Percentiles rank a stretch among this genome's conserved stretches.
phyloP scores from a whole-genome alignment of 179 eudicot species.

The Vitellaria paradoxa region DNA sequence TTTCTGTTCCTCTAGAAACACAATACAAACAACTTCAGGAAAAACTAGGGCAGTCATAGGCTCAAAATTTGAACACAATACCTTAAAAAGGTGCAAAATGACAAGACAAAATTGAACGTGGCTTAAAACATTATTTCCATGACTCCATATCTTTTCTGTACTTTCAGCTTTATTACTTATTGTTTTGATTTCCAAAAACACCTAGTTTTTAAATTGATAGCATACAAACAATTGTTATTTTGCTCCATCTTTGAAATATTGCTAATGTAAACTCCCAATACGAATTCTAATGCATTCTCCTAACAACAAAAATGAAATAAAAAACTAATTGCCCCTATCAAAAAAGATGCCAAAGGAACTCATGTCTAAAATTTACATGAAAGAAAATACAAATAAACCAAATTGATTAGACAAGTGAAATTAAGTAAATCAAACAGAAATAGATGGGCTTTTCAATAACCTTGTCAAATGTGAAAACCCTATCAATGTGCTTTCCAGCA shows the following conservation, averaged over 20 bases:
- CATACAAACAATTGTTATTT: too few species aligned
- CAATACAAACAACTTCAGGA: neutral
- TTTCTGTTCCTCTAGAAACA: neutral
- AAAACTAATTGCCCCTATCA: neutral
- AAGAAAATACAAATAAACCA: too few species aligned
- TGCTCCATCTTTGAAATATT: neutral
- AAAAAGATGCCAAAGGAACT: neutral
- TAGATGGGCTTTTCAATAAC: slow-evolving; percentile 17
- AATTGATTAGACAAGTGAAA: neutral
- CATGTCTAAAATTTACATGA: too few species aligned
- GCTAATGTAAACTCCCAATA: neutral
- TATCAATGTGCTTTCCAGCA: slow-evolving; percentile 85
- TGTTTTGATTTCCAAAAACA: neutral
- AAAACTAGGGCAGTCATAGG: neutral
- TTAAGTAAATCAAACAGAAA: neutral
- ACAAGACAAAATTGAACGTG: neutral
- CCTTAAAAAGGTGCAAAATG: neutral
- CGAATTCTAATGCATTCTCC: neutral
- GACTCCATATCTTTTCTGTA: neutral
- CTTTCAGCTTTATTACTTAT: neutral
- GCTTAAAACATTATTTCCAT: neutral
- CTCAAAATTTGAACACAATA: neutral
- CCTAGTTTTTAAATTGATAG: neutral
- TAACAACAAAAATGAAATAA: too few species aligned
- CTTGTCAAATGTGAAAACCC: slow-evolving; percentile 85